phyloP scores from a whole-genome alignment of 1,139 yeast genomes.

The Debaryomyces robertsiae region DNA sequence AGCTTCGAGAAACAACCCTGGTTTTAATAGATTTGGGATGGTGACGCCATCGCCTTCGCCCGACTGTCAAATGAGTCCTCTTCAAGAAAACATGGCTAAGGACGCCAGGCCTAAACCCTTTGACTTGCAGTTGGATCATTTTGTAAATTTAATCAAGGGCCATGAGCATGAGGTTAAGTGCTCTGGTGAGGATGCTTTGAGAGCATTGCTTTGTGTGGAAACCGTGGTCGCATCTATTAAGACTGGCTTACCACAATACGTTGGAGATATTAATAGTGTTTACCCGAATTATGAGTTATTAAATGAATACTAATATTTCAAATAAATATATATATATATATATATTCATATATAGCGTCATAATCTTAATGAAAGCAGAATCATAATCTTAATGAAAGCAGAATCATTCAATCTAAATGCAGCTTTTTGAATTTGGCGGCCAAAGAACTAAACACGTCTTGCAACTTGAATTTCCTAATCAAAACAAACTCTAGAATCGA shows the following conservation, averaged over 20 bases:
- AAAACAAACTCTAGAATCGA: constrained; percentile 49
- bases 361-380: neutral
- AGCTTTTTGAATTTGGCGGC: constrained; percentile 26
- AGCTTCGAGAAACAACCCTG: constrained; percentile 12
- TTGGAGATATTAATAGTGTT: constrained; percentile 23
- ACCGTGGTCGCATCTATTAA: constrained; percentile 40
- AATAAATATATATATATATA: too few relatives aligned
- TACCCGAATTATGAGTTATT: constrained; percentile 12
- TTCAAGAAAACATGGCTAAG: constrained; percentile 16
- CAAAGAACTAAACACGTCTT: constrained; percentile 26
- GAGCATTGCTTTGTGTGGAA: constrained; percentile 43
- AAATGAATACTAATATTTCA: too few relatives aligned
- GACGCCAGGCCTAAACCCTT: constrained; percentile 29
- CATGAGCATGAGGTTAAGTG: constrained; percentile 35
- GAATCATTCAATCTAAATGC: constrained; percentile 14
- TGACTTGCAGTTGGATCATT: constrained; percentile 39
- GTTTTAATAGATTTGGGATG: constrained; percentile 14
- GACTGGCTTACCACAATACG: constrained; percentile 39
- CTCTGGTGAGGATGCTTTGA: constrained; percentile 44
- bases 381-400: neutral
- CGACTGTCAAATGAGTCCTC: constrained; percentile 24
- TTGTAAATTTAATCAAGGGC: constrained; percentile 38
- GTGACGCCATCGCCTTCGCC: constrained; percentile 33
- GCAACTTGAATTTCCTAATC: constrained; percentile 51
- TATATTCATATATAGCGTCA: neutral